Evolutionary conservation across 1,284 basidiomycete species (phyloP).

Genomic region (Trametes pubescens): DNA sequence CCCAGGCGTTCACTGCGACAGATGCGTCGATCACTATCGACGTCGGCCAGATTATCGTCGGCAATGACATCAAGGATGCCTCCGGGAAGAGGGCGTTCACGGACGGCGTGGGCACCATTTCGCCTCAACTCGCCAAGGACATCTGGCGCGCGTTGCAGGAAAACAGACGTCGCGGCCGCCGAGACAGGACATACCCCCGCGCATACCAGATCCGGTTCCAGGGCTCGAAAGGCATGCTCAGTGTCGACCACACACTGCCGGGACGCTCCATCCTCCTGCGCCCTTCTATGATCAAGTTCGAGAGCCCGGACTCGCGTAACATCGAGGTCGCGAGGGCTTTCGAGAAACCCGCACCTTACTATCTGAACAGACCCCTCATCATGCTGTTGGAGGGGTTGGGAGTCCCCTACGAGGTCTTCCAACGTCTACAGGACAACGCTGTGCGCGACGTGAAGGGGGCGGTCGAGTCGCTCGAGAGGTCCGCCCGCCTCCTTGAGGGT

Average conservation of each 20-base stretch:
- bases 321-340: constrained; percentile 76
- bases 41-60: constrained; percentile 57
- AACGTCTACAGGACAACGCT: constrained; percentile 61
- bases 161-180: constrained; percentile 47
- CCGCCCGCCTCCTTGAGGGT: constrained; percentile 55
- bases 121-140: constrained; percentile 58
- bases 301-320: constrained; percentile 58
- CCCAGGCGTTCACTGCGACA: constrained; percentile 78
- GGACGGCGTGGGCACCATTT: constrained; percentile 77
- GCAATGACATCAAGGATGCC: constrained; percentile 53
- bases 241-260: constrained; percentile 63
- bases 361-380: constrained; percentile 74
- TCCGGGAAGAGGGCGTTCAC: constrained; percentile 58
- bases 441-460: constrained; percentile 56
- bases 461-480: constrained; percentile 50
- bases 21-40: constrained; percentile 62
- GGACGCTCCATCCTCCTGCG: constrained; percentile 68
- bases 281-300: constrained; percentile 80
- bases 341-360: constrained; percentile 62
- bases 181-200: constrained; percentile 49
- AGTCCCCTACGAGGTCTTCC: constrained; percentile 60
- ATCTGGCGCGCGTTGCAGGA: constrained; percentile 57
- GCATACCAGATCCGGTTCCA: constrained; percentile 68
- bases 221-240: constrained; percentile 76
- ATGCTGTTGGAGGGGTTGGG: constrained; percentile 71